phyloP scores from a whole-genome alignment of 139 green algal genomes.

The Chlamydomonas schloesseri region DNA sequence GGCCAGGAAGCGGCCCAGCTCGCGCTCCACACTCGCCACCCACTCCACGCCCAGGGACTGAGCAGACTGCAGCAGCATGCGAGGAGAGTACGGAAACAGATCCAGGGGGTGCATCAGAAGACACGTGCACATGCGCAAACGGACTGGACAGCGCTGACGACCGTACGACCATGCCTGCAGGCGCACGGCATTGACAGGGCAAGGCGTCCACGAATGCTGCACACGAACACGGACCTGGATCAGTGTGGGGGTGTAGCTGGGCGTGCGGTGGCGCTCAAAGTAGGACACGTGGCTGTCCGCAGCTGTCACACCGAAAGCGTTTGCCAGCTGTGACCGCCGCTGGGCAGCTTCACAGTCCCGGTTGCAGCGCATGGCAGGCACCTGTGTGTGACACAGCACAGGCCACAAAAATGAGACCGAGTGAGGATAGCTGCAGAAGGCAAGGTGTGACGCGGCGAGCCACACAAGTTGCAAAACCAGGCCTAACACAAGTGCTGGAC shows the following conservation, averaged over 20 bases:
- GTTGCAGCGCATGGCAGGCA: slow-evolving; percentile 67
- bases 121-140: neutral
- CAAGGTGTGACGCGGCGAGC: neutral
- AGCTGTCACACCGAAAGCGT: slow-evolving; percentile 76
- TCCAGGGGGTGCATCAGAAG: neutral
- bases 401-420: too few relatives aligned
- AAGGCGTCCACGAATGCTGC: too few relatives aligned
- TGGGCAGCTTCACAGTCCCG: slow-evolving; percentile 59
- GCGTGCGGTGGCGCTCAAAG: slow-evolving; percentile 65
- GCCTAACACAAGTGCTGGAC: too few relatives aligned
- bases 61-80: neutral
- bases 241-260: slow-evolving; percentile 54
- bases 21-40: slow-evolving; percentile 65
- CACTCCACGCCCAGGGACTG: slow-evolving; percentile 20
- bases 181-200: too few relatives aligned
- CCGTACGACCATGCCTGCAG: too few relatives aligned
- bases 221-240: slow-evolving; percentile 37
- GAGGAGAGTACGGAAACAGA: neutral
- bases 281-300: slow-evolving; percentile 57
- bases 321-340: slow-evolving; percentile 62
- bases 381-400: too few relatives aligned
- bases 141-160: neutral
- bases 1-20: slow-evolving; percentile 66
- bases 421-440: neutral
- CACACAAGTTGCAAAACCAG: too few relatives aligned